phyloP scores from a whole-genome alignment of 2,329 filamentous ascomycete species.

The Beauveria australis region DNA sequence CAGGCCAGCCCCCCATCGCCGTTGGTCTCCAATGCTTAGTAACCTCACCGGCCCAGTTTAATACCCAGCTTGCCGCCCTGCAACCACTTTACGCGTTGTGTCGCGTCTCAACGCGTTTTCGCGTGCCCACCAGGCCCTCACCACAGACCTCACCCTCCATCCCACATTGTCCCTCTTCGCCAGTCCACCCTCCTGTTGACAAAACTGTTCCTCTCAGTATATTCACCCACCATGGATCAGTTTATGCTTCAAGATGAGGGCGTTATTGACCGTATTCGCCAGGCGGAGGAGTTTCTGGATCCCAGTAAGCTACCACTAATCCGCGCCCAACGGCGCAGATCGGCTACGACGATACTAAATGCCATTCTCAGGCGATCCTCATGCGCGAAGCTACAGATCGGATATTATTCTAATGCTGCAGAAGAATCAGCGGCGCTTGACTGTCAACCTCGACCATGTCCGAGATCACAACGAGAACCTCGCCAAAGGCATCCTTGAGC shows the following conservation, averaged over 20 bases:
- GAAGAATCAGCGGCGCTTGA: slow-evolving; percentile 55
- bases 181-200: slow-evolving; percentile 9
- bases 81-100: slow-evolving; percentile 19
- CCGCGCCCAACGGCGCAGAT: neutral
- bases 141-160: slow-evolving; percentile 5
- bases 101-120: slow-evolving; percentile 13
- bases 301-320: slow-evolving; percentile 55
- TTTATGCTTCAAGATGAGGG: slow-evolving; percentile 77
- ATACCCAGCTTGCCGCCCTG: neutral
- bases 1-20: neutral
- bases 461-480: slow-evolving; percentile 79
- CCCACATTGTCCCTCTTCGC: neutral
- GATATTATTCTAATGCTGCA: slow-evolving; percentile 76
- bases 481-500: slow-evolving; percentile 67
- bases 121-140: slow-evolving; percentile 3
- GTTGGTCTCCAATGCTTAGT: slow-evolving; percentile 4
- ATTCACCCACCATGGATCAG: slow-evolving; percentile 52
- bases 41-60: neutral
- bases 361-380: slow-evolving; percentile 29
- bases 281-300: slow-evolving; percentile 88
- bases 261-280: slow-evolving; percentile 72
- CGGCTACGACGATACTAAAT: neutral
- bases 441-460: slow-evolving; percentile 82
- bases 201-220: neutral
- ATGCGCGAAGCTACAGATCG: slow-evolving; percentile 69